Evolutionary conservation across 106 monocot species (phyloP), one percentile per base, ranked within the genome.

Genomic region (Vanilla planifolia): DNA sequence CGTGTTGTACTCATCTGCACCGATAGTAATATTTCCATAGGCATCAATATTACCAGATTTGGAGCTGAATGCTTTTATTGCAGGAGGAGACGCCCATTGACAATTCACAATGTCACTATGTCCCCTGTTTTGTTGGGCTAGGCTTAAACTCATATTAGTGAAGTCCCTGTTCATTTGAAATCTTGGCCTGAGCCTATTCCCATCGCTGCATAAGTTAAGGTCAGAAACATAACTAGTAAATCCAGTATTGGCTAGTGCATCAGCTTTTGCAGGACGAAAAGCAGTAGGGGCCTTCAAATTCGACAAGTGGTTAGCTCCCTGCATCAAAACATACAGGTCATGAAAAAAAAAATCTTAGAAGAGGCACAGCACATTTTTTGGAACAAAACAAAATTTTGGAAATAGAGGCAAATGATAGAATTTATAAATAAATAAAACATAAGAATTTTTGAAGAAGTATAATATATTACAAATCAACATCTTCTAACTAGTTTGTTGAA

Each of bases 101-200:
- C 47, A 56, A 68, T 68, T 86, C 47, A 78, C 55, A 21, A 21
- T 67, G 43, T 32, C 77, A 51, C 64, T 77, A 57, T 87, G 80
- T 4, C 83, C 86, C 43, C 62, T 74, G 52, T 80, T 92, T 56
- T 92, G 83, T 25, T 92, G 83, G 45, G 57, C 19, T 0, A 57
- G 57, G 57, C 14, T 35, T 20, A 33, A 33, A 20, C 9, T 36
- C 35, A 6, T 57, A n/a, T 57, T 35, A n/a, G n/a, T 21, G 34
- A 26, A 57, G 5, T 19, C 11, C 1, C 34, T 20, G 35, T 17
- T 33, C 17, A 57, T 21, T 9, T 33, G 34, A 57, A 57, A 21
- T 21, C 57, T 57, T 35, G 57, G 57, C 35, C 57, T 57, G 21
- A 57, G 21, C 57, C n/a, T 57, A 57, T 19, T 19, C 35, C n/a